A percentile compares a stretch with the other conserved stretches of the same genome.
Conservation (phyloP, 2,329 filamentous ascomycete species). For the Colletotrichum limetticola region DNA sequence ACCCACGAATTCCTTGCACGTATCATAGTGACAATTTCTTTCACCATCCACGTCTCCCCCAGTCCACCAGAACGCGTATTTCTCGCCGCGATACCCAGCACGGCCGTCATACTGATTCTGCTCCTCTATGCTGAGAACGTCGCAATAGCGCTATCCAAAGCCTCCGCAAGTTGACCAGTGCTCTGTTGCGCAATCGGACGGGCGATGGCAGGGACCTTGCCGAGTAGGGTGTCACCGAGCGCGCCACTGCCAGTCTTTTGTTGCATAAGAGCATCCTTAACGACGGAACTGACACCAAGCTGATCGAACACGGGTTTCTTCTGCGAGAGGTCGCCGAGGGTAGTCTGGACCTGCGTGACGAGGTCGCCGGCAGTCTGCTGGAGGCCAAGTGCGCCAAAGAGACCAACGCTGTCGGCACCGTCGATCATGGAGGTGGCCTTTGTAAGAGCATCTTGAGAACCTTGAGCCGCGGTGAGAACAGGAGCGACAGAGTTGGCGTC, state of each 20-base stretch:
- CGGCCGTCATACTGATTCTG: not conserved
- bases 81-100: conserved; percentile 18
- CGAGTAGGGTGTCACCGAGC: conserved; percentile 15
- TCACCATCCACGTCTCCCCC: not conserved
- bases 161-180: conserved; percentile 19
- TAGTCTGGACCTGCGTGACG: conserved; percentile 18
- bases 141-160: conserved; percentile 24
- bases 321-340: conserved; percentile 21
- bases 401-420: conserved; percentile 6
- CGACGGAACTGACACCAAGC: conserved; percentile 24
- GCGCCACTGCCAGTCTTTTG: conserved; percentile 20
- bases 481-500: conserved; percentile 15
- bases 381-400: conserved; percentile 27
- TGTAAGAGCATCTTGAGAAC: conserved; percentile 4
- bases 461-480: conserved; percentile 23
- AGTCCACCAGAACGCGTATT: not conserved
- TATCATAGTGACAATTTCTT: not conserved
- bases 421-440: conserved; percentile 12
- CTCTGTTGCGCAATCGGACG: conserved; percentile 32
- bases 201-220: conserved; percentile 25
- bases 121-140: conserved; percentile 4
- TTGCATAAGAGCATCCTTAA: conserved; percentile 9
- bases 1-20: not conserved
- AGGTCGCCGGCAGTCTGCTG: conserved; percentile 25
- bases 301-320: conserved; percentile 34